Conservation (phyloP, 1,284 basidiomycete species). For the Ceratobasidium theobromae region DNA sequence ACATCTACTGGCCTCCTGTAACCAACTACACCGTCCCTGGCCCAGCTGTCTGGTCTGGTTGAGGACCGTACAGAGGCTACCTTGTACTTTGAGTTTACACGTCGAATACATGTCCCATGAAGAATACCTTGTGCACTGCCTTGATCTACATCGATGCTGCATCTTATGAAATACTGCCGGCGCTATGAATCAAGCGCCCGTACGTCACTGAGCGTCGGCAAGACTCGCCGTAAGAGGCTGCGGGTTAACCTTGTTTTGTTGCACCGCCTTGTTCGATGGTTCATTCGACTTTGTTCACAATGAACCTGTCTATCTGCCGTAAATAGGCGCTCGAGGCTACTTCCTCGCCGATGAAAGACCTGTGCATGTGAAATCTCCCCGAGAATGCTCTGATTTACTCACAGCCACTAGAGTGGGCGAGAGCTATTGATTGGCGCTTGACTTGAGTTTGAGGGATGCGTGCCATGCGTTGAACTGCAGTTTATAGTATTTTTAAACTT, state of each 20-base stretch:
- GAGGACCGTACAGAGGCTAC: background rate
- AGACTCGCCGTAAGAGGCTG: background rate
- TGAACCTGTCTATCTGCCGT: background rate
- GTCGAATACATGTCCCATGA: background rate
- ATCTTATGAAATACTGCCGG: background rate
- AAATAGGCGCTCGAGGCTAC: background rate
- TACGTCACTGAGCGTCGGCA: background rate
- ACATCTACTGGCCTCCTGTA: constrained; percentile 49
- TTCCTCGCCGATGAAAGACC: too few relatives aligned
- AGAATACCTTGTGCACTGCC: background rate
- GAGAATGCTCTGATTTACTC: too few relatives aligned
- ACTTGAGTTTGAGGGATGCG: too few relatives aligned
- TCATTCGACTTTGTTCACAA: constrained; percentile 7
- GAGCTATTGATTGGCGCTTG: too few relatives aligned
- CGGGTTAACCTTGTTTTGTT: background rate
- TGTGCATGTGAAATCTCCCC: too few relatives aligned
- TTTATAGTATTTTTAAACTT: too few relatives aligned
- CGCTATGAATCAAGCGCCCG: constrained; percentile 9
- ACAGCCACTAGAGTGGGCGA: too few relatives aligned
- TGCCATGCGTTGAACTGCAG: too few relatives aligned
- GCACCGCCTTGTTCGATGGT: constrained; percentile 4
- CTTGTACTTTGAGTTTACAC: background rate
- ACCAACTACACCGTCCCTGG: constrained; percentile 45
- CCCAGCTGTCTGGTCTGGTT: constrained; percentile 26
- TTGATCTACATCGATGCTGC: background rate